phyloP scores from a whole-genome alignment of 202 grass and related monocot species.

The Cymbopogon flexuosus region DNA sequence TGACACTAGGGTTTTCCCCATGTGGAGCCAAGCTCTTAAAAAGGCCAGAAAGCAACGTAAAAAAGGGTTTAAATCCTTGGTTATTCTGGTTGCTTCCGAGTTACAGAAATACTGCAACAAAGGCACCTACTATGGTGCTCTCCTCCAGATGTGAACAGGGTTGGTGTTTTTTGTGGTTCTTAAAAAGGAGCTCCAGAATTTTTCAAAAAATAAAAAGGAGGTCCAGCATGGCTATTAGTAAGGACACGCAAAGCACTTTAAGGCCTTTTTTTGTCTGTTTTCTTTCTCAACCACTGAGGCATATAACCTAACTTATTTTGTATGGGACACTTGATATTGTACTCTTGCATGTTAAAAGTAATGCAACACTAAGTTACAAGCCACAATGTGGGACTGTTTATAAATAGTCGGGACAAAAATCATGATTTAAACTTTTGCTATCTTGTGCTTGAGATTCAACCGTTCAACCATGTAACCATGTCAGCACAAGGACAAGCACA shows the following conservation, averaged over 20 bases:
- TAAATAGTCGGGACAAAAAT: background rate
- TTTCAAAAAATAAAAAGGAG: background rate
- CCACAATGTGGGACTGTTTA: slow-evolving; percentile 1
- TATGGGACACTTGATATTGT: background rate
- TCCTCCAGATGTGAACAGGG: background rate
- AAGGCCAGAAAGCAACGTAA: background rate
- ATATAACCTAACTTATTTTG: background rate
- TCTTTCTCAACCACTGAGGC: background rate
- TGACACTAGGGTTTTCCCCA: background rate
- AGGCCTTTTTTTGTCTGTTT: background rate
- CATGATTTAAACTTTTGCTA: slow-evolving; percentile 15
- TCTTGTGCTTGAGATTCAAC: slow-evolving; percentile 2
- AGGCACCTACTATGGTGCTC: background rate
- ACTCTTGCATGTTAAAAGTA: background rate
- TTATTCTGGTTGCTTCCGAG: background rate
- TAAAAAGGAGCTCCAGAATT: background rate
- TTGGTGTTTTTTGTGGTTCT: background rate
- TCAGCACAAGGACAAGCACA: slow-evolving; percentile 17
- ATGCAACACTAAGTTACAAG: background rate
- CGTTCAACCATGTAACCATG: background rate
- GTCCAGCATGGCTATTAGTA: background rate
- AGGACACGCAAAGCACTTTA: background rate
- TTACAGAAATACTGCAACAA: background rate
- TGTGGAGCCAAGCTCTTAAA: background rate
- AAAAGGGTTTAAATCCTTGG: background rate